Evolutionary conservation across 306 rosid genomes (phyloP).

Genomic region (Cajanus cajan): DNA sequence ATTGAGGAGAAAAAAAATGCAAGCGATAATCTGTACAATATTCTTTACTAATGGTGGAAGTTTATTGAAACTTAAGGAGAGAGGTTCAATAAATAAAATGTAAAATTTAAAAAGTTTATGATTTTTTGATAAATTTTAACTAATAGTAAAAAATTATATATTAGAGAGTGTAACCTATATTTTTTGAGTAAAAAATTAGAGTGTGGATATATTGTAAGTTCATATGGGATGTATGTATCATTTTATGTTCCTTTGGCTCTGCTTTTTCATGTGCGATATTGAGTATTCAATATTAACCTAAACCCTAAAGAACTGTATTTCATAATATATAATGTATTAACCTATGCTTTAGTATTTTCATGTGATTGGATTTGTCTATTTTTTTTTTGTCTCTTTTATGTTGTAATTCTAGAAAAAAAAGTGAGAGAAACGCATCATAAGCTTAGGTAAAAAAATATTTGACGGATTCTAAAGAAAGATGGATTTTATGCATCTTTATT

Average conservation of each 20-base stretch:
- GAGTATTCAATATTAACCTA: conserved; percentile 17
- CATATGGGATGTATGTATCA: conserved; percentile 64
- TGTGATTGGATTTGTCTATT: conserved; percentile 19
- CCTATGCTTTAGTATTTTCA: conserved; percentile 20
- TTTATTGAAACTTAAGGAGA: too few species aligned
- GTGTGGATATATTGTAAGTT: conserved; percentile 39
- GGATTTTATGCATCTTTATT: neutral
- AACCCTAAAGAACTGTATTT: neutral
- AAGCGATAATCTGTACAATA: too few species aligned
- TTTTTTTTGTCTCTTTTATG: neutral
- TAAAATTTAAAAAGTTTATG: too few species aligned
- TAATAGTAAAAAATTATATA: too few species aligned
- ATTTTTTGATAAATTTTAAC: too few species aligned
- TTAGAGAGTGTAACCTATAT: too few species aligned
- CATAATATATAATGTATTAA: conserved; percentile 28
- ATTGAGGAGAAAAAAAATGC: neutral
- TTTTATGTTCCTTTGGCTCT: neutral
- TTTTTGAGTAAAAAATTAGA: neutral
- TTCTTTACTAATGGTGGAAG: too few species aligned
- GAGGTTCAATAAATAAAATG: too few species aligned
- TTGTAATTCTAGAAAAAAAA: neutral
- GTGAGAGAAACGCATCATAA: neutral
- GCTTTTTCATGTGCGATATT: conserved; percentile 49
- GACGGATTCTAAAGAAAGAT: neutral
- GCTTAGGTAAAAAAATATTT: neutral